Percentiles rank a stretch among this genome's conserved stretches.
These are phyloP conservation scores for Croton laevigatus DNA, from an alignment of 441 rosid genomes.

Conservation along the genomic window DNA sequence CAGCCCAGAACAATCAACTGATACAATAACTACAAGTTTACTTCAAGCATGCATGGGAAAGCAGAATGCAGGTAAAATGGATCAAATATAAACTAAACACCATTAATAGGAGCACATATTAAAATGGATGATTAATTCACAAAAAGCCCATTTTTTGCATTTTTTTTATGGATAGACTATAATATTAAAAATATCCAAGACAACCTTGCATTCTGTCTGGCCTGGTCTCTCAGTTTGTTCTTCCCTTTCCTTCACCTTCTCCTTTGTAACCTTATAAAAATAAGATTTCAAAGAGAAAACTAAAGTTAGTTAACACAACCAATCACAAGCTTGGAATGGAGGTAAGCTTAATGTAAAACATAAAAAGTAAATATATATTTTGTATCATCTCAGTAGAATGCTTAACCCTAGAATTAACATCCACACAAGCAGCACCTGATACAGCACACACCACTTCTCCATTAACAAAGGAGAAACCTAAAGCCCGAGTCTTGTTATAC, in stretches of 20 bases:
- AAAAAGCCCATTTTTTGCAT: too few species aligned
- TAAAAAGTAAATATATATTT: neutral
- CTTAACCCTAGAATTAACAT: conserved; percentile 5
- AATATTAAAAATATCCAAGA: conserved; percentile 1
- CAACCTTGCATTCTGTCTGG: conserved; percentile 90
- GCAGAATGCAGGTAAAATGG: neutral
- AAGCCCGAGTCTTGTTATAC: neutral
- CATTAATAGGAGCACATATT: too few species aligned
- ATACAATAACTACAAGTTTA: neutral
- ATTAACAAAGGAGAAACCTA: neutral
- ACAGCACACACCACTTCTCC: conserved; percentile 2
- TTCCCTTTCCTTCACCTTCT: conserved; percentile 50
- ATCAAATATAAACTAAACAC: neutral
- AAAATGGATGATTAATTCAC: neutral
- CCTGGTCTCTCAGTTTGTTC: conserved; percentile 43
- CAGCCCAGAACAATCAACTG: neutral
- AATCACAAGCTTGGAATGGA: neutral
- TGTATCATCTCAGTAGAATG: neutral
- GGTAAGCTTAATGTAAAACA: neutral
- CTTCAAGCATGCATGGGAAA: neutral
- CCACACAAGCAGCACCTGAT: neutral
- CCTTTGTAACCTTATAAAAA: conserved; percentile 46
- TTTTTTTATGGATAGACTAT: neutral
- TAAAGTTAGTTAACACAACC: neutral
- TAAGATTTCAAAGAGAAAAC: neutral